These are phyloP conservation scores for Bipolaris oryzae DNA, from an alignment of 2,329 filamentous ascomycete species.

Conservation along the genomic window DNA sequence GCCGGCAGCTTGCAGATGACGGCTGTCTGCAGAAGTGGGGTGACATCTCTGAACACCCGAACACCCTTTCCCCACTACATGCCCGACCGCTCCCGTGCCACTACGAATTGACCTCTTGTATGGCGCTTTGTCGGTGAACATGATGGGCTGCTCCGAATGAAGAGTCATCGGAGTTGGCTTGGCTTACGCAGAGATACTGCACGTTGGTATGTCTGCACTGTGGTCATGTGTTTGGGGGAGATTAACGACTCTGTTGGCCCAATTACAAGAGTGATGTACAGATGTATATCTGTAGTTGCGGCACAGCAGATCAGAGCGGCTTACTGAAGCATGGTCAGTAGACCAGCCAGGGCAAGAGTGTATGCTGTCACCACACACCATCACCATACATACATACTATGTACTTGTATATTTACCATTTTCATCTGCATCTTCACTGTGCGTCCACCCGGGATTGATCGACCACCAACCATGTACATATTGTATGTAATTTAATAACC, in stretches of 20 bases:
- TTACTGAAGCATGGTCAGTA: no score
- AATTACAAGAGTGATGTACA: no score
- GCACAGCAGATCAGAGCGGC: no score
- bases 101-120: neutral
- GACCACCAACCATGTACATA: no score
- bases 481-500: no score
- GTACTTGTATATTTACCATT: no score
- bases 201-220: neutral
- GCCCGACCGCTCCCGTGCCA: slow-evolving; percentile 20
- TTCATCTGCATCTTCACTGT: no score
- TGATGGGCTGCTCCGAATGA: neutral
- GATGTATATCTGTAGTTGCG: no score
- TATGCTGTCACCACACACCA: neutral
- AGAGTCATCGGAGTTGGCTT: slow-evolving; percentile 1
- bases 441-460: no score
- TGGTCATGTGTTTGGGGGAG: neutral
- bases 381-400: neutral
- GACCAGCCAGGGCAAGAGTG: no score
- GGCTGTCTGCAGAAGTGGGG: slow-evolving; percentile 15
- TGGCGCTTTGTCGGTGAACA: slow-evolving; percentile 21
- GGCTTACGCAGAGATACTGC: slow-evolving; percentile 10
- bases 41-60: slow-evolving; percentile 10
- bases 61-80: slow-evolving; percentile 16
- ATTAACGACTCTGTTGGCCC: no score
- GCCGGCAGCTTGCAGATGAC: slow-evolving; percentile 10